These are phyloP conservation scores for Hericium rajendrae DNA, from an alignment of 768 basidiomycete species.

Conservation along the genomic window DNA sequence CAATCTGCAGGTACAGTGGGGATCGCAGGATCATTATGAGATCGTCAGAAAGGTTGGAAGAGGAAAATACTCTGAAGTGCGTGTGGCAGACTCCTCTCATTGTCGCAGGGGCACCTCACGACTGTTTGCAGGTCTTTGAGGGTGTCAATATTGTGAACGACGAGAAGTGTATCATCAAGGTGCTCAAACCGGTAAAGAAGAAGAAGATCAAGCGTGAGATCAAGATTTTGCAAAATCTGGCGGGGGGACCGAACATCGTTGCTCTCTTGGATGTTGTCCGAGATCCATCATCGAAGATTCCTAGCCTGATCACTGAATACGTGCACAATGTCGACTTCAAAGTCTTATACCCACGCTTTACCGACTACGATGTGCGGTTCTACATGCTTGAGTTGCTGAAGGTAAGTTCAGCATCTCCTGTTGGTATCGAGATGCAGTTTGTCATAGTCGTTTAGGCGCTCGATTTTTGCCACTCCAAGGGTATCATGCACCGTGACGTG, in stretches of 20 bases:
- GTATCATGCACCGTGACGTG: constrained; percentile 98
- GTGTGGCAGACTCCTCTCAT: constrained; percentile 11
- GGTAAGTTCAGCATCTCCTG: constrained; percentile 28
- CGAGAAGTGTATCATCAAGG: constrained; percentile 97
- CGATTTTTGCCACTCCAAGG: constrained; percentile 97
- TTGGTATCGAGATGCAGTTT: not conserved
- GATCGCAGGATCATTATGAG: constrained; percentile 94
- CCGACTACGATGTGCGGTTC: constrained; percentile 90
- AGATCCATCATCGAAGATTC: constrained; percentile 93
- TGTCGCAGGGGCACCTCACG: not conserved
- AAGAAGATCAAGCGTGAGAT: constrained; percentile 99
- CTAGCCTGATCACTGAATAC: constrained; percentile 94
- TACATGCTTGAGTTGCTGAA: constrained; percentile 97
- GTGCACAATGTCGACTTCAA: constrained; percentile 99
- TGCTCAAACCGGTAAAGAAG: constrained; percentile 98
- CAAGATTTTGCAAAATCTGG: constrained; percentile 94
- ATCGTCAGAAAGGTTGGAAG: constrained; percentile 94
- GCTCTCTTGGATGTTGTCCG: constrained; percentile 91
- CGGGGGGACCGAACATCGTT: constrained; percentile 92
- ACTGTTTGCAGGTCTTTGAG: constrained; percentile 65
- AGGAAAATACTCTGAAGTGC: constrained; percentile 91
- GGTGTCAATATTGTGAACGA: constrained; percentile 86
- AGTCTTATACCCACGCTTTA: constrained; percentile 88
- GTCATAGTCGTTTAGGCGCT: constrained; percentile 48
- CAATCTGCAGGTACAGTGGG: constrained; percentile 97